These are phyloP conservation scores for Ailanthus altissimus DNA, from an alignment of 345 rosid genomes.

Conservation along the genomic window DNA sequence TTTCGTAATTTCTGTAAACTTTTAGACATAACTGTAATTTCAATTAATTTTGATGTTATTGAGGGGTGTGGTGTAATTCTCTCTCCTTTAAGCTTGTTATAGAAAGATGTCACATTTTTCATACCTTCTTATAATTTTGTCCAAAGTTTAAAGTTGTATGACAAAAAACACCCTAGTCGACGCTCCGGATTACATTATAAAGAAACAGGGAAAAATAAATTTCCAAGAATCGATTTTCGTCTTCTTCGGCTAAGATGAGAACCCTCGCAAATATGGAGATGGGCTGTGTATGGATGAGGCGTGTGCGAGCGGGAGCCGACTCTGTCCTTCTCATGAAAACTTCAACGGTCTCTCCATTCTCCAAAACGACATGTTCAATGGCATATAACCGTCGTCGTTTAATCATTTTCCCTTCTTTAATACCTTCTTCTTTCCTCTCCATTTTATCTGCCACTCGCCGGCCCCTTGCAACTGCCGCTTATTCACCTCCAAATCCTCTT, in stretches of 20 bases:
- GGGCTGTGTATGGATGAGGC: slow-evolving; percentile 49
- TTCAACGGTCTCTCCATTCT: slow-evolving; percentile 13
- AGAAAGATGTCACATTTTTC: not conserved
- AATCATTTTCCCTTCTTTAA: slow-evolving; percentile 17
- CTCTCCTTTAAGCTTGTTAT: too few relatives aligned
- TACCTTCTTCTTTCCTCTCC: slow-evolving; percentile 14
- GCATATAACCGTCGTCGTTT: not conserved
- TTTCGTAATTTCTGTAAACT: too few relatives aligned
- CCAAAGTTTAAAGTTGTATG: not conserved
- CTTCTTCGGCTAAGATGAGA: not conserved
- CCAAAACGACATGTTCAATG: not conserved
- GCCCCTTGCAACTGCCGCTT: slow-evolving; percentile 25
- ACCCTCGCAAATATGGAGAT: slow-evolving; percentile 32
- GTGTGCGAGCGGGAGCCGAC: slow-evolving; percentile 26
- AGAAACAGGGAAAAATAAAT: not conserved
- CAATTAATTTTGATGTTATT: too few relatives aligned
- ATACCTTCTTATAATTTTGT: not conserved
- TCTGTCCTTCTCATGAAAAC: slow-evolving; percentile 21
- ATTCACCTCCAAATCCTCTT: slow-evolving; percentile 25
- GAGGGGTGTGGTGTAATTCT: too few relatives aligned
- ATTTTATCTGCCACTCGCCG: slow-evolving; percentile 29
- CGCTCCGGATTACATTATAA: not conserved
- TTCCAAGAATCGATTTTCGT: too few relatives aligned
- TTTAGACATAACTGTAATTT: too few relatives aligned
- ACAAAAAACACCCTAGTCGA: not conserved